Conservation (phyloP, 2,329 filamentous ascomycete species). For the Teratosphaeria zuluensis region DNA sequence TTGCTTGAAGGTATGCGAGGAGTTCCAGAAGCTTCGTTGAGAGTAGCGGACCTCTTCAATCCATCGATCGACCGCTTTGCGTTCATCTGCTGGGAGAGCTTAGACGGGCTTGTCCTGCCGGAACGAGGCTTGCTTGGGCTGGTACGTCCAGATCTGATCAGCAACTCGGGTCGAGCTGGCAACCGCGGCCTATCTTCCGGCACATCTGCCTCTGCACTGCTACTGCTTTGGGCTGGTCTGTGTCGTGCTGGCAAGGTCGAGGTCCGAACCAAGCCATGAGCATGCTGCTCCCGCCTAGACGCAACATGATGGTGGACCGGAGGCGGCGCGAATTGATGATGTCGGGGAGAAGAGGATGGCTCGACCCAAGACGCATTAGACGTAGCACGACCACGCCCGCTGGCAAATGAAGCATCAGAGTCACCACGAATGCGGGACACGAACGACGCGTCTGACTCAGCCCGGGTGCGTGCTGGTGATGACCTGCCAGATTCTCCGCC, state of each 20-base stretch:
- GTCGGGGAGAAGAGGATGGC: conserved; percentile 17
- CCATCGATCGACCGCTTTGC: conserved; percentile 14
- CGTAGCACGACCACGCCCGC: conserved; percentile 12
- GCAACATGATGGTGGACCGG: conserved; percentile 10
- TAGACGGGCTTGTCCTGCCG: conserved; percentile 19
- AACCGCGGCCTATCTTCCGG: conserved; percentile 21
- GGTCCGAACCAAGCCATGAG: conserved; percentile 7
- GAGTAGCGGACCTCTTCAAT: conserved; percentile 9
- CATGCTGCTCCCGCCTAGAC: conserved; percentile 11
- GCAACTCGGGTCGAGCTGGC: conserved; percentile 23
- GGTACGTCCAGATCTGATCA: conserved; percentile 19
- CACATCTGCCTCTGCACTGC: conserved; percentile 12
- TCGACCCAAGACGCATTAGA: conserved; percentile 22
- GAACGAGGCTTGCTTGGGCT: conserved; percentile 21
- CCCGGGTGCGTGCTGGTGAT: conserved; percentile 2
- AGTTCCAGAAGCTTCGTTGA: conserved; percentile 6
- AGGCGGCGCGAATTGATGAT: conserved; percentile 8
- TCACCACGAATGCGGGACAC: conserved; percentile 17
- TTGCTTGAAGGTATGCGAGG: conserved; percentile 19
- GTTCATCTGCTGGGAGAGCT: conserved; percentile 16
- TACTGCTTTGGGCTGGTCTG: conserved; percentile 7
- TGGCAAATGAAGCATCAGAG: conserved; percentile 16
- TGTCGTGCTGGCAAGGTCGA: conserved; percentile 20
- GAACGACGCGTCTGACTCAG: conserved; percentile 18
- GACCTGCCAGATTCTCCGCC: conserved; percentile 16